A percentile compares a stretch with the other conserved stretches of the same genome.
Evolutionary conservation across 2,329 filamentous ascomycete species (phyloP).

Genomic region (Zalaria sp.): DNA sequence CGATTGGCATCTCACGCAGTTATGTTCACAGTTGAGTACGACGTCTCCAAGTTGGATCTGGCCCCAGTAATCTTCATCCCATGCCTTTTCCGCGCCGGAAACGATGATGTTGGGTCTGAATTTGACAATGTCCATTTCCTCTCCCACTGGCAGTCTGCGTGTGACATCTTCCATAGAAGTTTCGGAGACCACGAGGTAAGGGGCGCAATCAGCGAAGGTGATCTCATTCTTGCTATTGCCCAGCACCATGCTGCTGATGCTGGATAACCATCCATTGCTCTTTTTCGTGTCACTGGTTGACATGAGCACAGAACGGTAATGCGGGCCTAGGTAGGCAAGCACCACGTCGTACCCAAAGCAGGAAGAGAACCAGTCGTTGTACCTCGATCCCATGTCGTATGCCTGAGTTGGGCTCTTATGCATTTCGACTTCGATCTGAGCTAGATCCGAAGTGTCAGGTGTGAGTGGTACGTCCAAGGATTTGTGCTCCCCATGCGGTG

Average conservation of each 20-base stretch:
- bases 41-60: slow-evolving; percentile 9
- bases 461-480: slow-evolving; percentile 23
- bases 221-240: slow-evolving; percentile 24
- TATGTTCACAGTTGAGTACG: slow-evolving; percentile 26
- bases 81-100: slow-evolving; percentile 23
- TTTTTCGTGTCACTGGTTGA: slow-evolving; percentile 9
- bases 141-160: slow-evolving; percentile 18
- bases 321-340: slow-evolving; percentile 28
- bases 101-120: slow-evolving; percentile 33
- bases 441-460: slow-evolving; percentile 21
- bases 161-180: slow-evolving; percentile 57
- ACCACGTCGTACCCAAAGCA: slow-evolving; percentile 30
- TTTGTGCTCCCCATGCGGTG: slow-evolving; percentile 15
- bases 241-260: slow-evolving; percentile 7
- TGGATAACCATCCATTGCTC: slow-evolving; percentile 18
- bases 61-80: slow-evolving; percentile 33
- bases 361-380: slow-evolving; percentile 28
- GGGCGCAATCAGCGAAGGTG: slow-evolving; percentile 61
- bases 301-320: slow-evolving; percentile 27
- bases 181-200: slow-evolving; percentile 58
- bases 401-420: slow-evolving; percentile 27
- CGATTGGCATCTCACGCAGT: slow-evolving; percentile 30
- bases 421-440: slow-evolving; percentile 26
- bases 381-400: slow-evolving; percentile 27
- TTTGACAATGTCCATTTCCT: slow-evolving; percentile 30